phyloP scores from a whole-genome alignment of 106 monocot genomes.

The Chionographis japonica region DNA sequence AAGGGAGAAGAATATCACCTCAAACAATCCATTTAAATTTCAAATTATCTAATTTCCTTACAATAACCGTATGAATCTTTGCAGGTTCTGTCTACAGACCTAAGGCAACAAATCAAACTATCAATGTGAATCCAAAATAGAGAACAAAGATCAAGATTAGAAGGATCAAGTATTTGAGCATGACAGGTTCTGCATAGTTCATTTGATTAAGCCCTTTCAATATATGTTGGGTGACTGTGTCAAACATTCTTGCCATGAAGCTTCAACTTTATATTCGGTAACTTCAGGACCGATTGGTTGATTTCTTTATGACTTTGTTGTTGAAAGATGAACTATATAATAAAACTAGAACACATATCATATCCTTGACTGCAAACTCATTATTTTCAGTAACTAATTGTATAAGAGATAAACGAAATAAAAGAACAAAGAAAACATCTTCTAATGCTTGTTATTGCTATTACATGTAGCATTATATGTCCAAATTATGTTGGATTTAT shows the following conservation, averaged over 20 bases:
- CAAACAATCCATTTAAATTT: constrained; percentile 13
- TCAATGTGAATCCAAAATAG: constrained; percentile 27
- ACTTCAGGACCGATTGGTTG: constrained; percentile 24
- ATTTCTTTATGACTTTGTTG: background rate
- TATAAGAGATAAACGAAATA: no score
- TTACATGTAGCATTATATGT: no score
- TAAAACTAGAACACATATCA: no score
- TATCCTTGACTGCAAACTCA: no score
- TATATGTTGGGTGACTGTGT: constrained; percentile 17
- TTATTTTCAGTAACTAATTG: no score
- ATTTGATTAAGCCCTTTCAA: constrained; percentile 8
- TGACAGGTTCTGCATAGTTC: constrained; percentile 21
- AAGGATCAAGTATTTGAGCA: constrained; percentile 21
- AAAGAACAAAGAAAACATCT: no score
- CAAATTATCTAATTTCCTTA: constrained; percentile 20
- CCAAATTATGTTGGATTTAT: no score
- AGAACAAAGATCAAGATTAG: constrained; percentile 35
- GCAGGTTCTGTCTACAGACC: constrained; percentile 61
- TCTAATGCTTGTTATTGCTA: no score
- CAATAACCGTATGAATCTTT: constrained; percentile 60
- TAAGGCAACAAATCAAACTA: constrained; percentile 33
- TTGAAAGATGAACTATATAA: background rate
- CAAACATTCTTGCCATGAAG: constrained; percentile 25
- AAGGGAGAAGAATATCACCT: constrained; percentile 6
- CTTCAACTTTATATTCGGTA: constrained; percentile 27